Evolutionary conservation across 257 asterid species (phyloP).

Genomic region (Solanum neorickii): DNA sequence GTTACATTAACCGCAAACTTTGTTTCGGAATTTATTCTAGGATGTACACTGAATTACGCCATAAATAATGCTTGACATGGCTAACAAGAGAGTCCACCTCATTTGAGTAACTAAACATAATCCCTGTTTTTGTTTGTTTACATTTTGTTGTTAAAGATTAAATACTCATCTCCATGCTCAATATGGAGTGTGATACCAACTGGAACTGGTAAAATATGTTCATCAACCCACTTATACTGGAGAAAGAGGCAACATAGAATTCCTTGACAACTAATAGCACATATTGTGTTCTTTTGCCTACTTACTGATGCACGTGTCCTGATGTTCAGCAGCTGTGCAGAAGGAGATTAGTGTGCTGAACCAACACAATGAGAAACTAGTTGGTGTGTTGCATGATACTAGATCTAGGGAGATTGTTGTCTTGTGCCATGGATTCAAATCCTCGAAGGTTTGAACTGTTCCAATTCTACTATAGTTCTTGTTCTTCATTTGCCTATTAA

Average conservation of each 20-base stretch:
- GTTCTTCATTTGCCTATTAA: not conserved
- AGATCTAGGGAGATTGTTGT: conserved; percentile 33
- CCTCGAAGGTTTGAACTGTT: conserved; percentile 18
- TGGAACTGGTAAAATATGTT: not conserved
- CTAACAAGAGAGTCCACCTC: too few relatives aligned
- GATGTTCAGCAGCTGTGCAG: conserved; percentile 9
- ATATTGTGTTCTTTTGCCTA: not conserved
- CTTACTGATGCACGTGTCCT: not conserved
- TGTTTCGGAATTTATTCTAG: too few relatives aligned
- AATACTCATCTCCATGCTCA: not conserved
- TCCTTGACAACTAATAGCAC: not conserved
- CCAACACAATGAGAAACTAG: conserved; percentile 26
- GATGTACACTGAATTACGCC: too few relatives aligned
- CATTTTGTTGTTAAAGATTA: too few relatives aligned
- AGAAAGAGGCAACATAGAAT: not conserved
- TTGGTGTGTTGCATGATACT: conserved; percentile 32
- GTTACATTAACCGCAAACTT: too few relatives aligned
- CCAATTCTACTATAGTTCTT: not conserved
- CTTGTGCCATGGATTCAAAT: conserved; percentile 36
- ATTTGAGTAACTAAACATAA: too few relatives aligned
- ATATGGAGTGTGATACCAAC: not conserved
- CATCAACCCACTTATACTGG: not conserved
- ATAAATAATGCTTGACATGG: too few relatives aligned
- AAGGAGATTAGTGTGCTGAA: conserved; percentile 13
- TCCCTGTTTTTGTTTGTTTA: too few relatives aligned